Conservation (phyloP, 768 basidiomycete genomes). For the Podaxis carcinomalis region DNA sequence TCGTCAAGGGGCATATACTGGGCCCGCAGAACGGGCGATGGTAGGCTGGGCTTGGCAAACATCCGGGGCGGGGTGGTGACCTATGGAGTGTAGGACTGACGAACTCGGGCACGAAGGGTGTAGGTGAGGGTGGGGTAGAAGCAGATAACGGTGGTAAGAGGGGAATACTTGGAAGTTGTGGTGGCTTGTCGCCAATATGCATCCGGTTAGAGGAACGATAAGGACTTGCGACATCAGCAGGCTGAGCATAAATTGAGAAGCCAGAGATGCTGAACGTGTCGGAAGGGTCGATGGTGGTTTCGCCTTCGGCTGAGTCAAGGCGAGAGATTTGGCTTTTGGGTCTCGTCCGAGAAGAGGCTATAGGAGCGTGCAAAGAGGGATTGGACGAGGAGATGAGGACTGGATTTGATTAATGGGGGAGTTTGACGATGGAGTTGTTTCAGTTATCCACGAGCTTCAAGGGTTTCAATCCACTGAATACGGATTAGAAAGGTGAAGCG, state of each 20-base stretch:
- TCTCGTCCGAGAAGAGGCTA: background rate
- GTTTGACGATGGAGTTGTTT: background rate
- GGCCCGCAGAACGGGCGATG: conserved; percentile 11
- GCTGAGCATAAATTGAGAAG: conserved; percentile 13
- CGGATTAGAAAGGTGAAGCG: no score
- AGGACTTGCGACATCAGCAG: no score
- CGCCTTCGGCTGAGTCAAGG: background rate
- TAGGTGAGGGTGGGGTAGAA: background rate
- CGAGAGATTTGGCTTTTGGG: background rate
- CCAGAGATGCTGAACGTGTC: conserved; percentile 13
- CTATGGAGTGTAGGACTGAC: background rate
- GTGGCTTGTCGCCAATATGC: background rate
- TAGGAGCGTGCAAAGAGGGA: background rate
- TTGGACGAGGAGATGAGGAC: background rate
- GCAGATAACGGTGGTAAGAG: background rate
- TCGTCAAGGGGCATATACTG: conserved; percentile 10
- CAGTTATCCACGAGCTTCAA: background rate
- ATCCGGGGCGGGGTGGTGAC: background rate
- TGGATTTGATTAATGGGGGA: background rate
- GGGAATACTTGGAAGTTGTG: background rate
- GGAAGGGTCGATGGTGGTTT: background rate
- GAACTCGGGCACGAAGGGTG: background rate
- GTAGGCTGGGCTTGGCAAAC: background rate
- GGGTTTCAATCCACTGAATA: no score
- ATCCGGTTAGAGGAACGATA: no score